Conservation (phyloP, 2,329 filamentous ascomycete genomes). For the Alternaria gaisen region DNA sequence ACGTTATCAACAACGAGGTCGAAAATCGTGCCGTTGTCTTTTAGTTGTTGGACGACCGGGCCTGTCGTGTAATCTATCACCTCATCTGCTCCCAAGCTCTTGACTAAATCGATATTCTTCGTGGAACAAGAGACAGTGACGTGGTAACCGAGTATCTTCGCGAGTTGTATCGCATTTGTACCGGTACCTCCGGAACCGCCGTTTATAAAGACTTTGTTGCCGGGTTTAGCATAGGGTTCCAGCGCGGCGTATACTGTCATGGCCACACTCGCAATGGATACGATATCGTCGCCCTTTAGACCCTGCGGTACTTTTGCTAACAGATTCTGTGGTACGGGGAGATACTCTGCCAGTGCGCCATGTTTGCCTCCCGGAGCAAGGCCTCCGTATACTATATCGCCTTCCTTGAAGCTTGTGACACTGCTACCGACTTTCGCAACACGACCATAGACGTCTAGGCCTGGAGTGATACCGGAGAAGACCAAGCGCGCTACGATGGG, state of each 20-base stretch:
- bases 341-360: slow-evolving; percentile 46
- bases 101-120: slow-evolving; percentile 63
- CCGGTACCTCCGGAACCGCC: slow-evolving; percentile 69
- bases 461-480: slow-evolving; percentile 55
- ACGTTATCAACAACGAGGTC: slow-evolving; percentile 66
- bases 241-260: slow-evolving; percentile 48
- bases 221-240: slow-evolving; percentile 24
- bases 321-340: slow-evolving; percentile 18
- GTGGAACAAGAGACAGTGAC: slow-evolving; percentile 66
- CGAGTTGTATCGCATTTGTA: slow-evolving; percentile 67
- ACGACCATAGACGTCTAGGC: slow-evolving; percentile 60
- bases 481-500: slow-evolving; percentile 50
- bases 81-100: slow-evolving; percentile 66
- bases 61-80: slow-evolving; percentile 65
- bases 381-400: slow-evolving; percentile 47
- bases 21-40: slow-evolving; percentile 57
- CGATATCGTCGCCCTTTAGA: slow-evolving; percentile 35
- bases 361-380: slow-evolving; percentile 31
- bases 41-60: slow-evolving; percentile 58
- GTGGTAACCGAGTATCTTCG: slow-evolving; percentile 64
- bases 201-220: slow-evolving; percentile 66
- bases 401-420: slow-evolving; percentile 32
- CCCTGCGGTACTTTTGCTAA: slow-evolving; percentile 20
- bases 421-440: slow-evolving; percentile 47
- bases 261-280: slow-evolving; percentile 40